Conservation (phyloP, 75 land plant genomes). For the Picea glauca region DNA sequence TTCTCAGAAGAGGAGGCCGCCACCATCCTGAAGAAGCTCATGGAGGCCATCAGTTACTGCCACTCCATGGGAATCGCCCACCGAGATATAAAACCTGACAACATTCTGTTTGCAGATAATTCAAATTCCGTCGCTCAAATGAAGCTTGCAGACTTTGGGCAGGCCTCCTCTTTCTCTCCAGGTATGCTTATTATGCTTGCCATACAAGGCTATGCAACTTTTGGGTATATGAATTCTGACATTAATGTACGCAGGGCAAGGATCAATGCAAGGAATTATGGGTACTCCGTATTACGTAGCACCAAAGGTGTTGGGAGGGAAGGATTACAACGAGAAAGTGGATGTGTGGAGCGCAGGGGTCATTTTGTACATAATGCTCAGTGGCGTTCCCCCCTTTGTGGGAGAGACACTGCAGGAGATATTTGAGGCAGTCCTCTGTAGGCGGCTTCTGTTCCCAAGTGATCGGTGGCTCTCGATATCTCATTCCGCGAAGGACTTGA, state of each 20-base stretch:
- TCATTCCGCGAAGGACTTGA: slow-evolving; percentile 48
- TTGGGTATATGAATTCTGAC: too few relatives aligned
- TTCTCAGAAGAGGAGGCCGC: slow-evolving; percentile 40
- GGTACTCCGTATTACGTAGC: slow-evolving; percentile 79
- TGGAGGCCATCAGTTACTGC: slow-evolving; percentile 38
- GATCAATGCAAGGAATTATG: slow-evolving; percentile 36
- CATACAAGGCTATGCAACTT: not conserved
- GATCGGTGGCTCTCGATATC: slow-evolving; percentile 46
- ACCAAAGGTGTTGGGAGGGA: slow-evolving; percentile 61
- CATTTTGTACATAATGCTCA: slow-evolving; percentile 52
- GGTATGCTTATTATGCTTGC: not conserved
- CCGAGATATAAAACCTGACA: slow-evolving; percentile 72
- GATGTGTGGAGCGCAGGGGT: slow-evolving; percentile 87
- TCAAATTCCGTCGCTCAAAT: slow-evolving; percentile 25
- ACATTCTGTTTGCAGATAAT: slow-evolving; percentile 30
- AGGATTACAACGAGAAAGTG: slow-evolving; percentile 57
- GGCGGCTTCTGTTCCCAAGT: slow-evolving; percentile 51
- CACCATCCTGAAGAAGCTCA: slow-evolving; percentile 20
- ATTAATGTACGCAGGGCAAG: slow-evolving; percentile 7
- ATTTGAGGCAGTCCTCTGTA: slow-evolving; percentile 58
- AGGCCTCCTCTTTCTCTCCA: slow-evolving; percentile 35
- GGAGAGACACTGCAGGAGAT: slow-evolving; percentile 58
- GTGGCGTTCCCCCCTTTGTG: slow-evolving; percentile 55
- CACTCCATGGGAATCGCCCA: slow-evolving; percentile 55
- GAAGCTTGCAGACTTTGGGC: slow-evolving; percentile 48